These are phyloP conservation scores for Hypoxylon lenormandii DNA, from an alignment of 495 filamentous ascomycete genomes.

Conservation along the genomic window DNA sequence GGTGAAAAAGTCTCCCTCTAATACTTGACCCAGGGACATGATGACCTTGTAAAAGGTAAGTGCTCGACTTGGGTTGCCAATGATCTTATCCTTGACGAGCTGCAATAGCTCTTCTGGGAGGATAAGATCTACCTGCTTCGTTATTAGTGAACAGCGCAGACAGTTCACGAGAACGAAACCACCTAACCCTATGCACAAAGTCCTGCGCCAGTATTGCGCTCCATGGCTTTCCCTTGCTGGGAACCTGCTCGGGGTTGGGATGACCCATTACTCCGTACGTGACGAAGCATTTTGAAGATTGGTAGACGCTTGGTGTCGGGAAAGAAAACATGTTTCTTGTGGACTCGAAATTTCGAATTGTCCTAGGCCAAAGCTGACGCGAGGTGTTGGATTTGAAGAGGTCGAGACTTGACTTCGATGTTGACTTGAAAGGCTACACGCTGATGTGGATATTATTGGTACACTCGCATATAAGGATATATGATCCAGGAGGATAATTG, in stretches of 20 bases:
- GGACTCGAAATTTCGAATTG: not conserved
- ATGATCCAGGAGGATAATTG: no score
- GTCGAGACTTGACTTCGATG: no score
- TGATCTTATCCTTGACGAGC: constrained; percentile 68
- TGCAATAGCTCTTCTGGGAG: constrained; percentile 75
- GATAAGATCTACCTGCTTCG: constrained; percentile 74
- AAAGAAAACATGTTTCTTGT: constrained; percentile 69
- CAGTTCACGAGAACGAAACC: constrained; percentile 14
- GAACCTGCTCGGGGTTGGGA: constrained; percentile 75
- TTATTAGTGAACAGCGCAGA: constrained; percentile 4
- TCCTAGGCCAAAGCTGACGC: no score
- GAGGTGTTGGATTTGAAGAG: no score
- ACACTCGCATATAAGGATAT: no score
- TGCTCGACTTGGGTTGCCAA: constrained; percentile 44
- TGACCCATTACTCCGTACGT: constrained; percentile 73
- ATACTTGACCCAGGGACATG: constrained; percentile 76
- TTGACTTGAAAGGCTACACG: no score
- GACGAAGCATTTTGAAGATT: constrained; percentile 78
- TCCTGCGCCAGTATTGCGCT: constrained; percentile 72
- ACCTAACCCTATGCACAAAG: constrained; percentile 79
- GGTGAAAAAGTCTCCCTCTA: constrained; percentile 85
- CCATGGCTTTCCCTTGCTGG: constrained; percentile 79
- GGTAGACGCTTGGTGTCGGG: constrained; percentile 64
- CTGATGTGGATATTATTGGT: no score
- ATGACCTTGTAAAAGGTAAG: constrained; percentile 75